Percentiles rank a stretch among this genome's conserved stretches.
Conservation (phyloP, 2,329 filamentous ascomycete species). For the Diaporthe citri region DNA sequence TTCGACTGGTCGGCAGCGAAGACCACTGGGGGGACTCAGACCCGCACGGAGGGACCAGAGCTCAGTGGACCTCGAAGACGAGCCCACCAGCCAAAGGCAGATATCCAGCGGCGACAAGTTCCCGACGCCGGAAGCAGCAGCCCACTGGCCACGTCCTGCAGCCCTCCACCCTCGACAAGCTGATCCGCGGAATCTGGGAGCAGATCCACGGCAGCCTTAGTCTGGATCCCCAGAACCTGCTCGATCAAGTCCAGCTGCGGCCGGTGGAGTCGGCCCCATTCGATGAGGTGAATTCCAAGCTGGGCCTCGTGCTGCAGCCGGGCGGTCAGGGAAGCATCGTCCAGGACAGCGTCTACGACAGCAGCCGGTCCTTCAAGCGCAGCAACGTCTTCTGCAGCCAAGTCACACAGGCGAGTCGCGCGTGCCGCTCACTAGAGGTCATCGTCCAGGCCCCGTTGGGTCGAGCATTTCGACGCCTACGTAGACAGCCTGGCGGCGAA, state of each 20-base stretch:
- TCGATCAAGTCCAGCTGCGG: conserved; percentile 44
- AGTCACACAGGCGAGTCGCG: conserved; percentile 58
- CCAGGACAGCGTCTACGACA: conserved; percentile 12
- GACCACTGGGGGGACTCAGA: conserved; percentile 3
- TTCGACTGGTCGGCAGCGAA: conserved; percentile 10
- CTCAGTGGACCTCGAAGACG: neutral
- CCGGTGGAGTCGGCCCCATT: conserved; percentile 33
- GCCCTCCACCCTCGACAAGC: conserved; percentile 47
- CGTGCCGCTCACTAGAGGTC: conserved; percentile 68
- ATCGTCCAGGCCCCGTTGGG: conserved; percentile 69
- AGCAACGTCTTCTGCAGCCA: conserved; percentile 50
- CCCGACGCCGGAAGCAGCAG: conserved; percentile 23
- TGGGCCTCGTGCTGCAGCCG: conserved; percentile 11
- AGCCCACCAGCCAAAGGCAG: conserved; percentile 8
- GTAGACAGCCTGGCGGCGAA: conserved; percentile 56
- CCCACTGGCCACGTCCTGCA: conserved; percentile 23
- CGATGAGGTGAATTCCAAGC: conserved; percentile 13
- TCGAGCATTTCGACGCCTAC: conserved; percentile 66
- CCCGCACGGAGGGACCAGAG: conserved; percentile 9
- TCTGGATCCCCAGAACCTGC: conserved; percentile 47
- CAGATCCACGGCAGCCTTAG: conserved; percentile 49
- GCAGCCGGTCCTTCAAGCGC: conserved; percentile 46
- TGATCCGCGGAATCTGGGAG: conserved; percentile 51
- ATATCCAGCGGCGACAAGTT: conserved; percentile 27
- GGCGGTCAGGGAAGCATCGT: conserved; percentile 21